Base-by-base conservation (phyloP, 2,329 filamentous ascomycete genomes). In the Monosporascus sp. region DNA sequence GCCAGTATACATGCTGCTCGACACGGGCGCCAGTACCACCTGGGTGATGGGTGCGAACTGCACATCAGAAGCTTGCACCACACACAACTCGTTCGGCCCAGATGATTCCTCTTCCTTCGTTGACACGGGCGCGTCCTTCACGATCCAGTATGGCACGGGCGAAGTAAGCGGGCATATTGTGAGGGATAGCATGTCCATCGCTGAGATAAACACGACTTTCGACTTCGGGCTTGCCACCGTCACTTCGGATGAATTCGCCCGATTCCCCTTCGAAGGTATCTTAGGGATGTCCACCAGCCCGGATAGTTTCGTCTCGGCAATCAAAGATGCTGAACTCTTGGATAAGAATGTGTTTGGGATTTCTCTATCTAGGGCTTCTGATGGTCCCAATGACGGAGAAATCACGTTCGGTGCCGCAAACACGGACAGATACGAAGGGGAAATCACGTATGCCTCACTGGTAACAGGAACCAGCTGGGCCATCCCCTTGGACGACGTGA, bases 221-320 rank as follows among this genome's bases (percentile, higher is more conserved):
- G 75, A 81, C 3, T 89, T 96, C 63, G 91, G 91, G 5, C 71
- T 92, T 54, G 89, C 88, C 22, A 81, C 79, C 37, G 79, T 79
- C 24, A 88, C 88, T 2, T 90, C 89, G 1, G 71, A 82, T 49
- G 85, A 94, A 58, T 96, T 96, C 68, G 71, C 75, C 27, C 79
- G 81, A 50, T 96, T 93, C 62, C 87, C 89, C 1, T 91, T 96
- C 69, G 91, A 96, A 67, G 91, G 91, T 24, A 95, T 96, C 48
- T 73, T 96, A 3, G 91, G 90, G 4, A 72, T 96, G 24, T 87
- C 88, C 17, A 84, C 85, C 61, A 79, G 79, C 55, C 79, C 80
- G 5, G 81, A 87, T 20, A 89, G 84, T 45, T 85, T 94, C 60
- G 76, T 94, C 66, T 75, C 86, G 39, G 72, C 78, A 2, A 70